Evolutionary conservation across 495 filamentous ascomycete species (phyloP), one percentile per base, ranked within the genome.

Genomic region (Penicillium waksmanii): DNA sequence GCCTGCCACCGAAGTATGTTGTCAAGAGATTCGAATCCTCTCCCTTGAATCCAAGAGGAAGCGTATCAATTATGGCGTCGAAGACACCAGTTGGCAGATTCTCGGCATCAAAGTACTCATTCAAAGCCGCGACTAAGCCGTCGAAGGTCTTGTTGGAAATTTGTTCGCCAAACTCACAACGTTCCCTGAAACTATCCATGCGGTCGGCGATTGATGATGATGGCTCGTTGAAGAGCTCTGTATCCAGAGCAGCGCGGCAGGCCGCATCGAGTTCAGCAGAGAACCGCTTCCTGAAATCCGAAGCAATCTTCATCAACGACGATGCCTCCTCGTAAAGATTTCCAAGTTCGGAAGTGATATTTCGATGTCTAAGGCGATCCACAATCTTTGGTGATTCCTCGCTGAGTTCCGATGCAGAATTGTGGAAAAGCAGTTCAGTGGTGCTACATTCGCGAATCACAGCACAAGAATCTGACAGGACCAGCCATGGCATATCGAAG

Each of bases 361-460:
- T 79, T 21, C 78, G 68, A 42, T 80, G 78, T 44, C 66, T 71
- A 75, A 75, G 79, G 15, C 78, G 78, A 56, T 78, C 74, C 25
- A 65, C 65, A 50, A 79, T 74, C 50, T 70, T 77, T 23, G 72
- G 60, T 35, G 64, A 64, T 43, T 75, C 74, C 13, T 68, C 63
- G 15, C 57, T 62, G 8, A 80, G 64, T 19, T 73, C 72, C 0
- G 68, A 35, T 4, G 66, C 68, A 2, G 75, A 68, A 35, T 82
- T 84, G 44, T 77, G 75, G 36, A 76, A 34, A 12, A 96, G 79
- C 5, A 86, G 71, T 64, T 98, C 95, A 13, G 91, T 73, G 17
- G 85, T 80, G 64, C 87, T 94, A 69, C 90, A 96, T 68, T 89
- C 82, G 52, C 95, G 81, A 52, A 98, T 80, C 8, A 89, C 81